phyloP scores from a whole-genome alignment of 2,329 filamentous ascomycete genomes.

The Nothopassalora personata region DNA sequence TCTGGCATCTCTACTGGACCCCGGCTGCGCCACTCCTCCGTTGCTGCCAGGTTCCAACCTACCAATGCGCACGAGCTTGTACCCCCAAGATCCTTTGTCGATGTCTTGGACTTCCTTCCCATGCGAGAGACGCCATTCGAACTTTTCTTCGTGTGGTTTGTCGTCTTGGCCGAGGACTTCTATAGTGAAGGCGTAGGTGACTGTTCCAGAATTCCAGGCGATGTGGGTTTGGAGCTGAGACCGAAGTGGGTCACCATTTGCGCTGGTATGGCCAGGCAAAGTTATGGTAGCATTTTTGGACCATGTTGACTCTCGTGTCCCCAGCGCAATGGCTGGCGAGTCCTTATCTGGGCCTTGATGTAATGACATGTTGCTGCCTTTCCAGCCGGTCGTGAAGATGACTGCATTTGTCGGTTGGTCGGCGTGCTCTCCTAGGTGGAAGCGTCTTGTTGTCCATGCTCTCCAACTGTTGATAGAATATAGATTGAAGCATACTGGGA shows the following conservation, averaged over 20 bases:
- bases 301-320: constrained; percentile 2
- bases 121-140: constrained; percentile 18
- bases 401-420: constrained; percentile 10
- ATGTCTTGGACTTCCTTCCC: constrained; percentile 16
- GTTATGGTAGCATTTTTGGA: constrained; percentile 5
- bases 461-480: constrained; percentile 8
- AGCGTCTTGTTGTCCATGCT: constrained; percentile 7
- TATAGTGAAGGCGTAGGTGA: constrained; percentile 8
- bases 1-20: constrained; percentile 1
- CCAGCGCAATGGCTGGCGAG: constrained; percentile 3
- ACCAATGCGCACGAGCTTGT: constrained; percentile 16
- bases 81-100: constrained; percentile 13
- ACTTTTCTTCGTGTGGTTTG: constrained; percentile 9
- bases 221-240: constrained; percentile 3
- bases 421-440: constrained; percentile 10
- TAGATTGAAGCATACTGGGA: constrained; percentile 9
- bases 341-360: constrained; percentile 5
- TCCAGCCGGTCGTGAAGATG: constrained; percentile 7
- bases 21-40: constrained; percentile 2
- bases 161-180: constrained; percentile 4
- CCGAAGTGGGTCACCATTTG: not conserved
- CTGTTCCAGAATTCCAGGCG: not conserved
- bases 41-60: not conserved
- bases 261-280: constrained; percentile 6
- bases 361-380: constrained; percentile 9